Conservation (phyloP, 108 stramenopile genomes). For the Skeletonema grethae region DNA sequence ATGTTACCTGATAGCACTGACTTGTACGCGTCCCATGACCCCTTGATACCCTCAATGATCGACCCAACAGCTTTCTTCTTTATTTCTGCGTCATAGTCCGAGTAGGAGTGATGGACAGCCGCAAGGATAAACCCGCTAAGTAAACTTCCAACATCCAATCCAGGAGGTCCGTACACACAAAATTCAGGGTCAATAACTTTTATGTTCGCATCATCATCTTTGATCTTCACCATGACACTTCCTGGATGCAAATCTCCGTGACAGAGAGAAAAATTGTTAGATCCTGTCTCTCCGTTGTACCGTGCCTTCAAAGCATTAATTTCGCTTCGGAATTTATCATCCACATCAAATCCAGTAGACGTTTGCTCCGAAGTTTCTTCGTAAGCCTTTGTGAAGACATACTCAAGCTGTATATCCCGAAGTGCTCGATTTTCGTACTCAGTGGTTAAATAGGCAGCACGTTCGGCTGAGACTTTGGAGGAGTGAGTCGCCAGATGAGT, state of each 20-base stretch:
- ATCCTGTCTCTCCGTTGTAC: slow-evolving; percentile 61
- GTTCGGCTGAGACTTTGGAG: slow-evolving; percentile 50
- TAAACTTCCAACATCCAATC: slow-evolving; percentile 80
- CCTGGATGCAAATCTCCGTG: slow-evolving; percentile 90
- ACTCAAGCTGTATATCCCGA: slow-evolving; percentile 79
- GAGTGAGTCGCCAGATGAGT: slow-evolving; percentile 76
- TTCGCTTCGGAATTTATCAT: slow-evolving; percentile 63
- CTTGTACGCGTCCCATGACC: slow-evolving; percentile 61
- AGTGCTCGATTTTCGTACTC: slow-evolving; percentile 81
- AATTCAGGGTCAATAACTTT: slow-evolving; percentile 88
- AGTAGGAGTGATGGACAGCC: slow-evolving; percentile 70
- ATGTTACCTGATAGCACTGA: slow-evolving; percentile 49
- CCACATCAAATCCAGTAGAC: slow-evolving; percentile 53
- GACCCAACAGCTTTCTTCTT: slow-evolving; percentile 37
- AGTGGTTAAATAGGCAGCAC: slow-evolving; percentile 43
- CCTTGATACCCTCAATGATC: slow-evolving; percentile 47
- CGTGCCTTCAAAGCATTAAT: slow-evolving; percentile 62
- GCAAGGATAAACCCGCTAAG: slow-evolving; percentile 72
- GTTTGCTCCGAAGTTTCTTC: slow-evolving; percentile 72
- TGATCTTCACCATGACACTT: slow-evolving; percentile 69
- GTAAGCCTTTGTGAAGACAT: slow-evolving; percentile 84
- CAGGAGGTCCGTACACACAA: slow-evolving; percentile 82
- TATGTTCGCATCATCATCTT: slow-evolving; percentile 29
- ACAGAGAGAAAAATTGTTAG: slow-evolving; percentile 50
- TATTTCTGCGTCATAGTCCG: slow-evolving; percentile 23